Percentiles rank a stretch among this genome's conserved stretches.
Evolutionary conservation across 2,329 filamentous ascomycete species (phyloP).

Genomic region (Alternaria sp.): DNA sequence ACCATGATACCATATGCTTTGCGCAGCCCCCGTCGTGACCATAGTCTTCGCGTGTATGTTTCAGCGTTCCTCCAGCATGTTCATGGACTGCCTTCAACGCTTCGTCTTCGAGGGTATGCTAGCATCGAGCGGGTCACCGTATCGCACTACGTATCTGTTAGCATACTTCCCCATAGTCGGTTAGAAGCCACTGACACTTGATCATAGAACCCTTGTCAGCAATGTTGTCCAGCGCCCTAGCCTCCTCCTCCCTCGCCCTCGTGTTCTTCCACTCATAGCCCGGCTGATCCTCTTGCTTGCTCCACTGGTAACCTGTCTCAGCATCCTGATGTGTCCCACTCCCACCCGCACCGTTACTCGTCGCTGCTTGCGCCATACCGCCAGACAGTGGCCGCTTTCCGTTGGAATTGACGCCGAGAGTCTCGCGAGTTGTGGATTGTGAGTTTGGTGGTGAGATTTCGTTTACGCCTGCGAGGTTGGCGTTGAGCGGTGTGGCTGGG

Average conservation of each 20-base stretch:
- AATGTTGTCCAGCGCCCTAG: constrained; percentile 43
- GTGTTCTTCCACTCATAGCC: constrained; percentile 49
- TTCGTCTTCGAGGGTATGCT: constrained; percentile 32
- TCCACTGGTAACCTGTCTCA: constrained; percentile 48
- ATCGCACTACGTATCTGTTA: constrained; percentile 34
- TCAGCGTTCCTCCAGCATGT: not conserved
- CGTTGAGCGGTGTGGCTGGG: constrained; percentile 51
- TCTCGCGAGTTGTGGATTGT: constrained; percentile 45
- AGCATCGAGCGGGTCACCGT: constrained; percentile 46
- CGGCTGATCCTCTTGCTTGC: constrained; percentile 45
- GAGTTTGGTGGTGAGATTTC: constrained; percentile 64
- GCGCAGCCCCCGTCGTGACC: not conserved
- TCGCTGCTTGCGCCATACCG: constrained; percentile 20
- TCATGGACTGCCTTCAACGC: constrained; percentile 26
- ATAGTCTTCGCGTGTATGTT: not conserved
- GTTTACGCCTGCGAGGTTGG: constrained; percentile 38
- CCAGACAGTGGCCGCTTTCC: constrained; percentile 42
- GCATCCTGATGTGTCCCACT: constrained; percentile 21
- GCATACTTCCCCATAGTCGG: not conserved
- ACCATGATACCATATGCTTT: not conserved
- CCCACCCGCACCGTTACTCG: constrained; percentile 8
- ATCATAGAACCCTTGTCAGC: constrained; percentile 45
- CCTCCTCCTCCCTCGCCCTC: constrained; percentile 46
- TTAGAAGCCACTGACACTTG: constrained; percentile 31
- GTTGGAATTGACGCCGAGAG: constrained; percentile 44